These are phyloP conservation scores for Microbotryum intermedium DNA, from an alignment of 1,284 basidiomycete species.

Conservation along the genomic window DNA sequence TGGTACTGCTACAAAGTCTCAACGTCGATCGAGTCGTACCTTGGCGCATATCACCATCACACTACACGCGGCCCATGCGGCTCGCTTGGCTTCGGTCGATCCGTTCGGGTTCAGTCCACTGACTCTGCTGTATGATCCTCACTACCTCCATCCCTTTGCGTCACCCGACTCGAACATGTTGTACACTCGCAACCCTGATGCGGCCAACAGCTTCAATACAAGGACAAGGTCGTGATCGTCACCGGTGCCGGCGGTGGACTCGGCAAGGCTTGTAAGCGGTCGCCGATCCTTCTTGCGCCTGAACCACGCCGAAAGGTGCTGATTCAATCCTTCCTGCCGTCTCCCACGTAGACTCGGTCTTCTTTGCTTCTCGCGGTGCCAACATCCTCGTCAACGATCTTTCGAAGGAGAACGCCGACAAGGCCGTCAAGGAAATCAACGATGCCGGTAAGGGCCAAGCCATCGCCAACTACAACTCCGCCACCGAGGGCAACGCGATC, in stretches of 20 bases:
- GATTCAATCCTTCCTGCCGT: not conserved
- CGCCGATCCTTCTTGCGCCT: not conserved
- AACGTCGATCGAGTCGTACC: too few species aligned
- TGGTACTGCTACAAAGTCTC: too few species aligned
- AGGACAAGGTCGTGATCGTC: constrained; percentile 83
- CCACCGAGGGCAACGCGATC: constrained; percentile 78
- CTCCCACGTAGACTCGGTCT: constrained; percentile 56
- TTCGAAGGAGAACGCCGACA: constrained; percentile 76
- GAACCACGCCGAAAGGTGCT: not conserved
- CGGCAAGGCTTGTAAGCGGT: constrained; percentile 61
- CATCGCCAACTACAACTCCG: constrained; percentile 77
- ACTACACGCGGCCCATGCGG: too few species aligned
- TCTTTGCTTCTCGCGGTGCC: constrained; percentile 84
- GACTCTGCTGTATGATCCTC: too few species aligned
- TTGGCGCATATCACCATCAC: too few species aligned
- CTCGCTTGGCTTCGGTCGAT: too few species aligned
- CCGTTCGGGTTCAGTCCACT: too few species aligned
- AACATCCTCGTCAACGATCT: constrained; percentile 96
- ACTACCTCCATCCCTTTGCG: too few species aligned
- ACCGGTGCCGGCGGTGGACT: constrained; percentile 95
- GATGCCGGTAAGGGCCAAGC: constrained; percentile 66
- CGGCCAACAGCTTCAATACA: constrained; percentile 55
- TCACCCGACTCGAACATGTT: too few species aligned
- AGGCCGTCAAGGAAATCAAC: constrained; percentile 82
- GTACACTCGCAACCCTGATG: not conserved